Evolutionary conservation across 192 early-diverging fungal species (phyloP), one percentile per base, ranked within the genome.

Genomic region (Thamnidium elegans): DNA sequence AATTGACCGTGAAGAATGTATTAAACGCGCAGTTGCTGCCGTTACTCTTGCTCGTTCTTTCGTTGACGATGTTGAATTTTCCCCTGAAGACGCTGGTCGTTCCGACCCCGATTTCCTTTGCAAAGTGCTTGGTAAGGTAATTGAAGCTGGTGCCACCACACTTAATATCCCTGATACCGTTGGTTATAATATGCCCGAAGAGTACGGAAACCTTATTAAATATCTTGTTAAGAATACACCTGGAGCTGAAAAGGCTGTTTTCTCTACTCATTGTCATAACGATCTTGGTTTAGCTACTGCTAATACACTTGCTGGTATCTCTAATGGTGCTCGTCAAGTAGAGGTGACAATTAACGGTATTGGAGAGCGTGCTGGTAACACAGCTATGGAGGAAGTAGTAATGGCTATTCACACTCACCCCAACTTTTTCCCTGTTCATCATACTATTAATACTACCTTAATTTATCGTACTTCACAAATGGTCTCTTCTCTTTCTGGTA

Each of bases 91-190:
- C 78, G 92, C 92, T 48, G 94, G 94, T 39, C 82, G 96, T 31
- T 88, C 86, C 55, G 95, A 98, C 70, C 83, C 73, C n/a, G 91
- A 86, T 23, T 98, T 98, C 67, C 71, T 98, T 72, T 91, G 89
- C 76, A 65, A 85, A 65, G 89, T 96, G 11, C 77, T 98, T 20
- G 83, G 78, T 4, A 84, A 83, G 42, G 93, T 96, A 36, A 90
- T 94, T 62, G 81, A 83, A 63, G 94, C 94, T 10, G 96, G 96
- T 42, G 96, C 94, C 13, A 93, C 91, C 1, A 98, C 95, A 6
- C 75, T 98, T 54, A 98, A 98, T 74, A 96, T 98, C 60, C 94
- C 96, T n/a, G 96, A 98, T 70, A 98, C 96, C 0, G 96, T 98
- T 23, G 96, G 96, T 0, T 97, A 97, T 81, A 95, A 90, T 70